These are phyloP conservation scores for Talaromyces liani DNA, from an alignment of 495 filamentous ascomycete species.

Conservation along the genomic window DNA sequence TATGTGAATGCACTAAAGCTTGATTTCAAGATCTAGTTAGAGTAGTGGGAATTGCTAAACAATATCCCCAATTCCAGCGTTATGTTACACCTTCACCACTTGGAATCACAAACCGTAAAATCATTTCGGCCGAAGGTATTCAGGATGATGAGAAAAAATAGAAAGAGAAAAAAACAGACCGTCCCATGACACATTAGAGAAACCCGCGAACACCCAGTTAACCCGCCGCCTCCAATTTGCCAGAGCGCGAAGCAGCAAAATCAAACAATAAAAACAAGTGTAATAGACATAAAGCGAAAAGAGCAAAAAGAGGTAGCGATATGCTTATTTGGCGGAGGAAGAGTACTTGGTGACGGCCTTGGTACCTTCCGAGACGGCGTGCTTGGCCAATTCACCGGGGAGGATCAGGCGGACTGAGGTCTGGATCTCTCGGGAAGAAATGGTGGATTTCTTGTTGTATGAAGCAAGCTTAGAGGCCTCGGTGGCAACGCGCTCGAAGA, in stretches of 20 bases:
- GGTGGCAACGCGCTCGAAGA: slow-evolving; percentile 98
- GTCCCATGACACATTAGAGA: slow-evolving; percentile 90
- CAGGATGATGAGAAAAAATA: slow-evolving; percentile 32
- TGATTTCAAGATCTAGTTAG: slow-evolving; percentile 43
- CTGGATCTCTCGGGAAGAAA: slow-evolving; percentile 98
- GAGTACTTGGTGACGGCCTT: slow-evolving; percentile 99
- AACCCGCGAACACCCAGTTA: slow-evolving; percentile 58
- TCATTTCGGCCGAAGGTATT: slow-evolving; percentile 57
- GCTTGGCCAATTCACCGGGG: slow-evolving; percentile 97
- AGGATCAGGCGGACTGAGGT: slow-evolving; percentile 98
- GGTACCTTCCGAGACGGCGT: slow-evolving; percentile 98
- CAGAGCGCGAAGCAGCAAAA: slow-evolving; percentile 48
- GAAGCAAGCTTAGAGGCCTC: slow-evolving; percentile 98
- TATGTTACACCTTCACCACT: slow-evolving; percentile 73
- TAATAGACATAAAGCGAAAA: slow-evolving; percentile 27
- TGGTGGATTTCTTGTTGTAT: slow-evolving; percentile 99
- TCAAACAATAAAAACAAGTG: slow-evolving; percentile 37
- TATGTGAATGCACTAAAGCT: slow-evolving; percentile 49
- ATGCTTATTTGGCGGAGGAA: slow-evolving; percentile 90
- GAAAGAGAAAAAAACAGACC: slow-evolving; percentile 52
- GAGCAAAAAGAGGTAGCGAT: slow-evolving; percentile 23
- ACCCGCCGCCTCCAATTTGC: slow-evolving; percentile 57
- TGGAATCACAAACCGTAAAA: slow-evolving; percentile 63
- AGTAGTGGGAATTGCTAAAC: slow-evolving; percentile 24
- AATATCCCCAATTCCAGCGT: slow-evolving; percentile 39